Conservation (phyloP, 805 yeast species). For the Spathaspora gorwiae region DNA sequence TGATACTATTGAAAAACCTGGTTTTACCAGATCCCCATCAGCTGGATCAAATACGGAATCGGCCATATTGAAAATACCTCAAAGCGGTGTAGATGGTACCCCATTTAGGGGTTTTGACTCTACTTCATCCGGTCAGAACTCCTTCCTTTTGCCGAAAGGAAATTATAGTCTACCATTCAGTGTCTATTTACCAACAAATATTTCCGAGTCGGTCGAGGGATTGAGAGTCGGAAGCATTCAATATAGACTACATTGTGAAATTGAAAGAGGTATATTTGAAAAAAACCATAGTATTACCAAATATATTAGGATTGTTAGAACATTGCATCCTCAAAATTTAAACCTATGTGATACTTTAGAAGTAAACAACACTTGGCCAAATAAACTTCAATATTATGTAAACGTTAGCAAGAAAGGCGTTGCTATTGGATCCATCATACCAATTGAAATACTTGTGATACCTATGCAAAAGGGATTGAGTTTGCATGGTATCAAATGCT, state of each 20-base stretch:
- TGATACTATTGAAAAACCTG: constrained; percentile 20
- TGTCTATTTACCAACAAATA: constrained; percentile 40
- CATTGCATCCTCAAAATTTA: constrained; percentile 37
- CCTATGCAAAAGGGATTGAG: constrained; percentile 45
- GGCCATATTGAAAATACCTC: constrained; percentile 21
- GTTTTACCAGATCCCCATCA: constrained; percentile 29
- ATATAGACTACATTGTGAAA: constrained; percentile 39
- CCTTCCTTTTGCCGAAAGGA: constrained; percentile 46
- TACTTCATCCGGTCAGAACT: constrained; percentile 19
- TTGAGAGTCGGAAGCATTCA: constrained; percentile 37
- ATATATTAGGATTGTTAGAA: constrained; percentile 42
- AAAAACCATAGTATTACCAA: constrained; percentile 29
- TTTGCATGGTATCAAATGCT: constrained; percentile 19
- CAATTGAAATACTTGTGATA: constrained; percentile 39
- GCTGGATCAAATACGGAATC: constrained; percentile 4
- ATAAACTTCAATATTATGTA: constrained; percentile 48
- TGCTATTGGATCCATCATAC: constrained; percentile 43
- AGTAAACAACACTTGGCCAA: constrained; percentile 49
- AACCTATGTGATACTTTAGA: constrained; percentile 40
- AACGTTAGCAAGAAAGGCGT: constrained; percentile 39
- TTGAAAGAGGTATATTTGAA: constrained; percentile 42
- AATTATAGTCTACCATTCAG: constrained; percentile 49
- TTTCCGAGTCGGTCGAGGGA: constrained; percentile 51
- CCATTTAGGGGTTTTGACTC: constrained; percentile 29
- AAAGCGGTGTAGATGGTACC: constrained; percentile 40